Evolutionary conservation across 176 grass and related monocot genomes (phyloP), one percentile per base, ranked within the genome.

Genomic region (Typha latifolia): DNA sequence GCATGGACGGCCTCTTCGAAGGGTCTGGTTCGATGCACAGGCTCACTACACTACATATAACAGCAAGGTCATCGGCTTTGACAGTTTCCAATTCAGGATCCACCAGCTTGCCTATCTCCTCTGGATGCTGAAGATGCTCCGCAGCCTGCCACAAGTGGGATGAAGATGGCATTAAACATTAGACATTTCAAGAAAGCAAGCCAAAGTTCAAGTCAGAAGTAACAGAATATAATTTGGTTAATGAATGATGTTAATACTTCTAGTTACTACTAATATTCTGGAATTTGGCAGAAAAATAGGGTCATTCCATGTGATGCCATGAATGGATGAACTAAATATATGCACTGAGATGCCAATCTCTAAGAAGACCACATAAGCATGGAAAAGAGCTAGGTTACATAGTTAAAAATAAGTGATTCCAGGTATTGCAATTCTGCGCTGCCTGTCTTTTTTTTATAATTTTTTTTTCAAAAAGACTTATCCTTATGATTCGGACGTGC

Each of bases 11-110:
- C 15, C 93, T 78, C 83, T 97, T 91, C 0, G 78, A 82, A 3
- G 80, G 82, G 73, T 97, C 93, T 7, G 88, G 83, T 72, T 97
- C 93, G 47, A 97, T 71, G 82, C 93, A 97, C 14, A 85, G 75
- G 62, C 78, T 89, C 49, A 86, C 93, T 71, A 91, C 93, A 49
- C 88, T 92, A 68, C 93, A 97, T 61, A 97, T 62, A 1, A 86
- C 88, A 0, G 70, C 82, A 1, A 97, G 75, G 48, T 97, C 85
- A 69, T 97, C 76, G 0, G 75, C 71, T 22, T 82, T 78, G 21
- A 79, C 89, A 47, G 82, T 70, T 0, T 31, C 78, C 61, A 97
- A 73, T 24, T 78, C 80, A 0, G 93, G 93, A 32, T 92, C 93
- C 0, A 92, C 66, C 22, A 97, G 72, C 64, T 92, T 97, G 6